Evolutionary conservation across 202 grass and related monocot species (phyloP), one percentile per base, ranked within the genome.

Genomic region (Musa balbisiana): DNA sequence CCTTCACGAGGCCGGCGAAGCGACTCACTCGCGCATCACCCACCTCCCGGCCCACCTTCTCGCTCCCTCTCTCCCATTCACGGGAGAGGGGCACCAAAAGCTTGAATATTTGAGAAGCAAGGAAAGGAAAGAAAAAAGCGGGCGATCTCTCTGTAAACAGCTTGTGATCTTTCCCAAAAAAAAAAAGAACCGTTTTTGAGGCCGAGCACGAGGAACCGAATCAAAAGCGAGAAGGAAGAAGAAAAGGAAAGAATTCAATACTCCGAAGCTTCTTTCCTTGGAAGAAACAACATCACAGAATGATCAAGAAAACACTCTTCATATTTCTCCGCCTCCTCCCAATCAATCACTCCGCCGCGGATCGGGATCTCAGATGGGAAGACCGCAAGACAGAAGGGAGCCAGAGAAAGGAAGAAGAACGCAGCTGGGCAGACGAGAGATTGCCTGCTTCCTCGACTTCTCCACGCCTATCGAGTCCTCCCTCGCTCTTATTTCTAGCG

Each of bases 51-150:
- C 6, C 33, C 8, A 20, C 11, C 52, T 56, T 58, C 72, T 11
- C 22, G 14, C 19, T 74, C 72, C 4, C 14, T 74, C 72, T 74
- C 72, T 54, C 22, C 72, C 72, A 74, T 74, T 29, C 51, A 73
- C 71, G 71, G 51, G 51, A 73, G 12, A 52, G 23, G 9, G 25
- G 12, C 51, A 25, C 29, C 16, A 71, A 71, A 74, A 29, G 20
- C 22, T 26, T 17, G 22, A 73, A 27, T 27, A 24, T 27, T 56
- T 26, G 12, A 29, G 52, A 25, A 29, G n/a, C 15, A 13, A 22
- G 10, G 27, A 54, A 55, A 51, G 53, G 21, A 21, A 55, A 27
- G 3, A 55, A 17, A 13, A 27, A 8, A 21, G 2, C 68, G 16
- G 68, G 43, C 13, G 23, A 55, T 55, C 22, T 2, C 52, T 14